Evolutionary conservation across 306 rosid species (phyloP).

Genomic region (Quercus alba): DNA sequence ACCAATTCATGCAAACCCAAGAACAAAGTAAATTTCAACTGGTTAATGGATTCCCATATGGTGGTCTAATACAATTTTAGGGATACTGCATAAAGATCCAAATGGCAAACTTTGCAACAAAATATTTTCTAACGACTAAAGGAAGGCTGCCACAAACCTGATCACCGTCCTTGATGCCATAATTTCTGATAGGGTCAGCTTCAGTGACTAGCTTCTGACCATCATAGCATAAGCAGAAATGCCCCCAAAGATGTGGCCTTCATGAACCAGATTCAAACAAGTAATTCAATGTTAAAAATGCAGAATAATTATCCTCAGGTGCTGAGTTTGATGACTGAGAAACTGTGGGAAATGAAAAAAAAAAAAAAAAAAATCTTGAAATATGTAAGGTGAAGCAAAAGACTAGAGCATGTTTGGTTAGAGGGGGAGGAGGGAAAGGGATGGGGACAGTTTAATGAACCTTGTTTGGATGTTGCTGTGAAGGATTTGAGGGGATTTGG

Average conservation of each 20-base stretch:
- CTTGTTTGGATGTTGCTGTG: too few species aligned
- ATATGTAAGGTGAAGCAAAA: neutral
- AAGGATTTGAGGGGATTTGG: too few species aligned
- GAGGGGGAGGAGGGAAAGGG: too few species aligned
- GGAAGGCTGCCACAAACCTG: constrained; percentile 54
- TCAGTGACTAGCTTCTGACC: constrained; percentile 64
- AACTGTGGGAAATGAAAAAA: neutral
- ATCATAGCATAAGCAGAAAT: constrained; percentile 73
- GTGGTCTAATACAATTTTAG: neutral
- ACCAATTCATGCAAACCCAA: neutral
- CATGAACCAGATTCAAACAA: constrained; percentile 21
- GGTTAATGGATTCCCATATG: neutral
- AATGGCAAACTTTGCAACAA: neutral
- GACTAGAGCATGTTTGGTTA: too few species aligned
- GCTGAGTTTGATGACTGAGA: neutral
- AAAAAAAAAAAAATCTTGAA: neutral
- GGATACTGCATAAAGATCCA: neutral
- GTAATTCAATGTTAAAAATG: neutral
- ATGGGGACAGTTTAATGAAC: too few species aligned
- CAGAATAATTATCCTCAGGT: neutral
- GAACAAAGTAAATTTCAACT: neutral
- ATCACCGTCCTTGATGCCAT: constrained; percentile 76
- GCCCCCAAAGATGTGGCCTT: constrained; percentile 88
- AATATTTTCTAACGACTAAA: neutral
- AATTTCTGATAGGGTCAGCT: constrained; percentile 42